Evolutionary conservation across 805 yeast genomes (phyloP), one percentile per base, ranked within the genome.

Genomic region (Tanozyma kutaoensis): DNA sequence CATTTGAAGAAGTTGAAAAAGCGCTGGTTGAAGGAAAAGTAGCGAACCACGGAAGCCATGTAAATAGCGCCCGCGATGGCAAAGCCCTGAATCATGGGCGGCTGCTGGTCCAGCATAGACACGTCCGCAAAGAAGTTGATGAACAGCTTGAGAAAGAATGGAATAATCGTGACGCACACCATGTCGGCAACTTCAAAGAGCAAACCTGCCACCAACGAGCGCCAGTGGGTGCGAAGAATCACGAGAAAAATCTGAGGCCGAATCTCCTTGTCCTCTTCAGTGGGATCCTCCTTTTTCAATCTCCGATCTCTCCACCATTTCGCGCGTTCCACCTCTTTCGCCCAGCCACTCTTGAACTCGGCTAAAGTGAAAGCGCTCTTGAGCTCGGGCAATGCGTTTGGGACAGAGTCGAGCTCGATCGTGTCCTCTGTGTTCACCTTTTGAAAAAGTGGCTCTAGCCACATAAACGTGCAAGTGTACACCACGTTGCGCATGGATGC

Each of bases 401-500:
- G 23, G 12, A 9, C 23, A 12, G 7, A 8, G 10, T 17, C 20
- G 10, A 17, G 20, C 20, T 17, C 20, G 20, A 17, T 10, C 20
- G 10, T 8, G 13, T 21, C 11, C 10, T 8, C 9, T 8, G n/a
- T 21, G 20, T 18, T 18, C 8, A 8, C 8, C 8, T 18, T 8
- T 10, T 18, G 20, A 29, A 50, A 51, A 11, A 54, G 36, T 23
- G 45, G 28, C 12, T 31, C 26, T 6, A 42, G 30, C 22, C 44
- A 40, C 24, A 52, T 22, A 34, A 48, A 46, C 20, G 40, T 34
- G 15, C 33, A 35, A 8, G 45, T 35, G 24, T 5, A 55, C 44
- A 5, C 57, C 35, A 5, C 55, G 20, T 17, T 17, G 8, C 20
- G 8, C 9, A 17, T 8, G 8, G 20, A 8, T 8, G 20, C 10